Conservation (phyloP, 2,329 filamentous ascomycete genomes). For the Ophiostoma angusticollis region DNA sequence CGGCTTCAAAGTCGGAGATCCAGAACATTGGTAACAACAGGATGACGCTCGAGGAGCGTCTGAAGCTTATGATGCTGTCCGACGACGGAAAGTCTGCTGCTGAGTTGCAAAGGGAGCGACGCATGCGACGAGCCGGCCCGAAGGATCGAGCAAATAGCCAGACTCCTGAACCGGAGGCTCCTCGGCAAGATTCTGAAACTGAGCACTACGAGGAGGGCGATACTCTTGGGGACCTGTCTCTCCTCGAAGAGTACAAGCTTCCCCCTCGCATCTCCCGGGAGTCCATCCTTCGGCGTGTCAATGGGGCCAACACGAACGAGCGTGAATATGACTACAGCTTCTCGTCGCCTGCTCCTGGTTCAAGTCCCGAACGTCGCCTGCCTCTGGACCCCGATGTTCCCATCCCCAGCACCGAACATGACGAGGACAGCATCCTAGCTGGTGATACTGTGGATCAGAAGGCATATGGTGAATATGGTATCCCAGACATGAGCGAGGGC, state of each 20-base stretch:
- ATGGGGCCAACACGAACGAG: constrained; percentile 46
- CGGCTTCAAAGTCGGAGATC: constrained; percentile 62
- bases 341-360: constrained; percentile 47
- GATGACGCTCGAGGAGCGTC: constrained; percentile 74
- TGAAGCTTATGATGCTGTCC: constrained; percentile 81
- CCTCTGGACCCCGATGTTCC: constrained; percentile 77
- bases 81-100: constrained; percentile 51
- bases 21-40: constrained; percentile 60
- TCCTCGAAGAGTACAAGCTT: constrained; percentile 49
- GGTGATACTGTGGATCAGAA: constrained; percentile 43
- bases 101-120: constrained; percentile 55
- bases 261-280: constrained; percentile 80
- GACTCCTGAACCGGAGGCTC: constrained; percentile 28
- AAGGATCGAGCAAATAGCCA: constrained; percentile 33
- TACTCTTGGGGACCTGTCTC: constrained; percentile 45
- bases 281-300: constrained; percentile 80
- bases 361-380: constrained; percentile 43
- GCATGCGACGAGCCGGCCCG: constrained; percentile 49
- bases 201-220: constrained; percentile 44
- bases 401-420: constrained; percentile 66
- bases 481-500: constrained; percentile 24
- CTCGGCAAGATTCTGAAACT: constrained; percentile 21
- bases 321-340: constrained; percentile 51
- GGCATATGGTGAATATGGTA: constrained; percentile 23
- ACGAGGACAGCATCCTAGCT: constrained; percentile 9